Evolutionary conservation across 2,329 filamentous ascomycete genomes (phyloP).

Genomic region (Fusarium acutatum): DNA sequence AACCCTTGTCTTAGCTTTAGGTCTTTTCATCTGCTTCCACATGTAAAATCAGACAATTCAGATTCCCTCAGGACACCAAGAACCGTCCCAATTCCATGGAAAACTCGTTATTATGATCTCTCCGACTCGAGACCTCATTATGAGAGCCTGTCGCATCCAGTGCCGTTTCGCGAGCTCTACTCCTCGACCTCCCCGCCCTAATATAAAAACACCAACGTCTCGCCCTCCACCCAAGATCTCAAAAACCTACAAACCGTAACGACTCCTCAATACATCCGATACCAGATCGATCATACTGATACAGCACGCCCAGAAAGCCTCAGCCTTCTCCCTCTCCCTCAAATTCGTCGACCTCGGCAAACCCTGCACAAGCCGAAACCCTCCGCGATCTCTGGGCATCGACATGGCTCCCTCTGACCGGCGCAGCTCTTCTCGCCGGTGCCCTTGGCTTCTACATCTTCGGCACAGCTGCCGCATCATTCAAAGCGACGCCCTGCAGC

Average conservation of each 20-base stretch:
- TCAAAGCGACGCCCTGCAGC: conserved; percentile 40
- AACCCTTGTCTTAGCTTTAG: conserved; percentile 9
- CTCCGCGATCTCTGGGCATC: conserved; percentile 49
- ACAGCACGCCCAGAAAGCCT: conserved; percentile 20
- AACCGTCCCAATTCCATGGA: conserved; percentile 6
- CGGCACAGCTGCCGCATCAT: conserved; percentile 49
- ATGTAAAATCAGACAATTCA: conserved; percentile 14
- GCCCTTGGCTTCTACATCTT: conserved; percentile 59
- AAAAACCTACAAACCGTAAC: conserved; percentile 46
- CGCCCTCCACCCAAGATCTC: conserved; percentile 37
- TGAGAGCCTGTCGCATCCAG: conserved; percentile 26
- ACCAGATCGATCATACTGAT: conserved; percentile 6
- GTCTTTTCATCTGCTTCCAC: conserved; percentile 16
- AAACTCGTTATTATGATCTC: conserved; percentile 43
- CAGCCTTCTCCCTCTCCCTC: neutral
- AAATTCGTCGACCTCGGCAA: conserved; percentile 5
- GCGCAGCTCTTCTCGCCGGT: conserved; percentile 55
- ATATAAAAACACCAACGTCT: conserved; percentile 25
- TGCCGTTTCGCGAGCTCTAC: conserved; percentile 45
- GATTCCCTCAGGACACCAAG: neutral
- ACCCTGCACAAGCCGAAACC: conserved; percentile 43
- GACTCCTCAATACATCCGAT: neutral
- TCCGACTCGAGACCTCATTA: conserved; percentile 39
- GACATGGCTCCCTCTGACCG: conserved; percentile 56
- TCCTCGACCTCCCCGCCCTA: conserved; percentile 34